Evolutionary conservation across 306 rosid species (phyloP).

Genomic region (Arachis stenosperma): DNA sequence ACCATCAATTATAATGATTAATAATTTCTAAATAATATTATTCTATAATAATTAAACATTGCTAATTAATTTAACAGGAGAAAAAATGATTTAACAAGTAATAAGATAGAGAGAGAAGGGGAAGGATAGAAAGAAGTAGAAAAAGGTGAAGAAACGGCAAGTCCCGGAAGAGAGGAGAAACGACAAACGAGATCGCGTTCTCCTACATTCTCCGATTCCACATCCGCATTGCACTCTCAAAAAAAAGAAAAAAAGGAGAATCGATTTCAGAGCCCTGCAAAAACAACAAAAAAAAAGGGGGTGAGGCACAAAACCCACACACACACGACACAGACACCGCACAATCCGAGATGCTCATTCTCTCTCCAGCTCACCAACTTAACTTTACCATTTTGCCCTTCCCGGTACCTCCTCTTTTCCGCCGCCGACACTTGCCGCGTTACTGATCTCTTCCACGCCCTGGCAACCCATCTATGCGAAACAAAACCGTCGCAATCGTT

Average conservation of each 20-base stretch:
- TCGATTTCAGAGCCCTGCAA: conserved; percentile 32
- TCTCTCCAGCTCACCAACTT: conserved; percentile 16
- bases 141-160: conserved; percentile 37
- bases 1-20: too few relatives aligned
- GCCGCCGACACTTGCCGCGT: not conserved
- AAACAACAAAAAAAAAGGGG: too few relatives aligned
- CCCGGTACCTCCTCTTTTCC: not conserved
- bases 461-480: conserved; percentile 43
- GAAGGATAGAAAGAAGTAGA: conserved; percentile 7
- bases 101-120: too few relatives aligned
- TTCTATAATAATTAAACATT: too few relatives aligned
- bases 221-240: not conserved
- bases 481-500: conserved; percentile 37
- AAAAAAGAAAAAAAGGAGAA: not conserved
- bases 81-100: too few relatives aligned
- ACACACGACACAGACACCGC: not conserved
- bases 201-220: conserved; percentile 38
- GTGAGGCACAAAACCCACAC: not conserved
- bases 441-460: not conserved
- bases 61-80: too few relatives aligned
- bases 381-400: conserved; percentile 33
- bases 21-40: too few relatives aligned
- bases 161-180: conserved; percentile 35
- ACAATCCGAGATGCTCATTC: not conserved
- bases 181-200: conserved; percentile 44